phyloP scores from a whole-genome alignment of 2,329 filamentous ascomycete species.

The Colletotrichum chlorophyti region DNA sequence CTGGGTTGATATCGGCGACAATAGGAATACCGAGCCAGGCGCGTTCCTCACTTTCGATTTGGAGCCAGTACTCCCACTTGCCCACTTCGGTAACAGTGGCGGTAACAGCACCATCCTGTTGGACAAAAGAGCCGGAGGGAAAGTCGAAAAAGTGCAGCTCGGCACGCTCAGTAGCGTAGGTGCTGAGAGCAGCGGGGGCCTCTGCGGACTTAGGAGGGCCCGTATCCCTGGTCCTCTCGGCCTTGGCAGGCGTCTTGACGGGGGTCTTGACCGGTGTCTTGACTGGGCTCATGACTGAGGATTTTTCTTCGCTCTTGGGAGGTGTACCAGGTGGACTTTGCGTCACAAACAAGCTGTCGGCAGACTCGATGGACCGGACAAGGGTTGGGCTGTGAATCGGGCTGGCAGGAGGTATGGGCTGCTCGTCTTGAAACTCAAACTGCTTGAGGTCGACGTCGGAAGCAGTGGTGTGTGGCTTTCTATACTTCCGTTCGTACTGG shows the following conservation, averaged over 20 bases:
- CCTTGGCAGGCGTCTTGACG: slow-evolving; percentile 38
- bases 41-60: slow-evolving; percentile 76
- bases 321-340: slow-evolving; percentile 12
- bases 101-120: slow-evolving; percentile 77
- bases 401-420: slow-evolving; percentile 69
- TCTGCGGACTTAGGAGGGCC: slow-evolving; percentile 63
- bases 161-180: slow-evolving; percentile 76
- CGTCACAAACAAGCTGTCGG: slow-evolving; percentile 58
- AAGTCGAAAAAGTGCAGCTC: slow-evolving; percentile 97
- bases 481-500: slow-evolving; percentile 97
- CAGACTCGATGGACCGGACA: slow-evolving; percentile 61
- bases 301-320: slow-evolving; percentile 44
- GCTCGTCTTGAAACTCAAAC: slow-evolving; percentile 77
- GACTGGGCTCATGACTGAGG: slow-evolving; percentile 48
- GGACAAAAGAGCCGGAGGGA: slow-evolving; percentile 80
- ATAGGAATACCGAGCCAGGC: slow-evolving; percentile 90
- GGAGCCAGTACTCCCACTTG: slow-evolving; percentile 94
- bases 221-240: slow-evolving; percentile 38
- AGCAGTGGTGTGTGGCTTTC: slow-evolving; percentile 79
- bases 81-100: slow-evolving; percentile 87
- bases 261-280: slow-evolving; percentile 53
- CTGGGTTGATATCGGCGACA: slow-evolving; percentile 87
- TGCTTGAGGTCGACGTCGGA: slow-evolving; percentile 81
- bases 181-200: slow-evolving; percentile 73
- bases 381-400: slow-evolving; percentile 66